Evolutionary conservation across 2,329 filamentous ascomycete species (phyloP).

Genomic region (Cladosporium sp.): DNA sequence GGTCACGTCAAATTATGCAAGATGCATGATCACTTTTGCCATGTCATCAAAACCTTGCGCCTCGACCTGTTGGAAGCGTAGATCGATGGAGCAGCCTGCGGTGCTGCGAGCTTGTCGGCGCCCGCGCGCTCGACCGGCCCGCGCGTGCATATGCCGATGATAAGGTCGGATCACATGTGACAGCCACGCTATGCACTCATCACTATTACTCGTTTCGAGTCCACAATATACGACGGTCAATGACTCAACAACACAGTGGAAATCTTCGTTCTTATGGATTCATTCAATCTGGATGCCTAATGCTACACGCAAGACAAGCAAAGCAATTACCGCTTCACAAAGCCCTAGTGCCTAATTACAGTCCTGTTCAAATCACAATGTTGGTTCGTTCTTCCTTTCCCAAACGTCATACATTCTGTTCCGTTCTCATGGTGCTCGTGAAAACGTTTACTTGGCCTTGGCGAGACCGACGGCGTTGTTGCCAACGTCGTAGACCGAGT

Average conservation of each 20-base stretch:
- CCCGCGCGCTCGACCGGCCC: not conserved
- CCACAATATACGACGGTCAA: not conserved
- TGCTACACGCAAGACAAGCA: conserved; percentile 5
- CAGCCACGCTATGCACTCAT: not conserved
- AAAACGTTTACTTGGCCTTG: conserved; percentile 61
- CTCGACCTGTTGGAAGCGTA: not conserved
- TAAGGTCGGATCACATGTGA: not conserved
- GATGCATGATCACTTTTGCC: not conserved
- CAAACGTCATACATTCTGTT: not conserved
- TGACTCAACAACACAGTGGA: not conserved
- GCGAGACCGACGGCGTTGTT: conserved; percentile 86
- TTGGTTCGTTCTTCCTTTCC: not conserved
- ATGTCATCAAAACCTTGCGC: not conserved
- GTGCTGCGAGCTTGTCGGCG: not conserved
- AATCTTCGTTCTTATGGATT: not conserved
- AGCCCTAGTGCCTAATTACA: conserved; percentile 7
- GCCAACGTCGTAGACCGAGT: conserved; percentile 94
- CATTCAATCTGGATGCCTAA: conserved; percentile 8
- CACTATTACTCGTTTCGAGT: not conserved
- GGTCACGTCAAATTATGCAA: not conserved
- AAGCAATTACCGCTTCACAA: not conserved
- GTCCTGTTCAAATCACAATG: not conserved
- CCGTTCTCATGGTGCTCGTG: not conserved
- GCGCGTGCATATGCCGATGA: not conserved
- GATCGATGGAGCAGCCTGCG: not conserved